Conservation (phyloP, 179 eudicot genomes). For the Amaranthus tricolor region DNA sequence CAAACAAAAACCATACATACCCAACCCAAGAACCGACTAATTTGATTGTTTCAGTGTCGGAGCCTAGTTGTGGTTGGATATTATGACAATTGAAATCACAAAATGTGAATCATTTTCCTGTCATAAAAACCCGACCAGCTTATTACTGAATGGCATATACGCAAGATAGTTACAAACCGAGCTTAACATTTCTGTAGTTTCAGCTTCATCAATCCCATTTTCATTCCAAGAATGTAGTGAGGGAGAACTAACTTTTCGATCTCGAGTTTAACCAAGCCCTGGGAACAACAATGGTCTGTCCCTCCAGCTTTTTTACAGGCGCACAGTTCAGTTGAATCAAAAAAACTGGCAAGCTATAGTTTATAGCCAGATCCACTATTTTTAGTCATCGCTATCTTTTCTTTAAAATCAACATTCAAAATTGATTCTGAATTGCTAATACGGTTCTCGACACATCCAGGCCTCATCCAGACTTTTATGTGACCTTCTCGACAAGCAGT, state of each 20-base stretch:
- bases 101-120: not conserved
- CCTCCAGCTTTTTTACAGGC: conserved; percentile 13
- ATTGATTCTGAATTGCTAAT: conserved; percentile 16
- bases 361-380: conserved; percentile 14
- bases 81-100: not conserved
- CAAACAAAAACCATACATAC: conserved; percentile 7
- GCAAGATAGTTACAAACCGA: conserved; percentile 9
- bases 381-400: conserved; percentile 10
- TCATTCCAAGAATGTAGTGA: not conserved
- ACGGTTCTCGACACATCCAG: conserved; percentile 39
- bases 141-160: conserved; percentile 8
- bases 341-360: not conserved
- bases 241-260: not conserved
- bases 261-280: conserved; percentile 4
- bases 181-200: conserved; percentile 1
- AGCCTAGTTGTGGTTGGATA: conserved; percentile 1
- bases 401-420: conserved; percentile 20
- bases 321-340: not conserved
- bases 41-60: not conserved
- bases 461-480: conserved; percentile 75
- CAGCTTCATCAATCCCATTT: conserved; percentile 14
- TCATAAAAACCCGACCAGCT: conserved; percentile 12
- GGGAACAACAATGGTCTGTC: not conserved
- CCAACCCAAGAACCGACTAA: conserved; percentile 9
- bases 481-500: conserved; percentile 80